Evolutionary conservation across 768 basidiomycete species (phyloP).

Genomic region (Collybia sp.): DNA sequence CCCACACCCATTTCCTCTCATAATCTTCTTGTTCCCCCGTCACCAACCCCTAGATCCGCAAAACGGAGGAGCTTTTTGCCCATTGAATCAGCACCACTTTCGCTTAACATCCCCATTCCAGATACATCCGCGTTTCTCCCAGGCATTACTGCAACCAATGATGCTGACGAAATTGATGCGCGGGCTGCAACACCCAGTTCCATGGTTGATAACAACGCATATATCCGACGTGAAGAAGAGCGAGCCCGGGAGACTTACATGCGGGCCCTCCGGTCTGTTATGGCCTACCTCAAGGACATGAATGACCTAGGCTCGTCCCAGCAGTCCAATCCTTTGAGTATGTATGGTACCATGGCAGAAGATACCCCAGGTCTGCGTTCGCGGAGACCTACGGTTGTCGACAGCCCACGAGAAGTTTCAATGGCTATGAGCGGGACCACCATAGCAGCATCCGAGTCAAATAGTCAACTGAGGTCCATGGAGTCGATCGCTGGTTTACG

Average conservation of each 20-base stretch:
- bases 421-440: slow-evolving; percentile 45
- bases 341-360: slow-evolving; percentile 51
- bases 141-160: slow-evolving; percentile 40
- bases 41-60: slow-evolving; percentile 43
- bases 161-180: slow-evolving; percentile 25
- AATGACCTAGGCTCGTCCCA: slow-evolving; percentile 81
- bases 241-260: slow-evolving; percentile 66
- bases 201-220: slow-evolving; percentile 41
- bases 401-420: slow-evolving; percentile 52
- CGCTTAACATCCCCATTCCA: slow-evolving; percentile 57
- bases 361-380: slow-evolving; percentile 41
- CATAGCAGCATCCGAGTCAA: slow-evolving; percentile 31
- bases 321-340: slow-evolving; percentile 49
- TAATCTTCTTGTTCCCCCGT: slow-evolving; percentile 38
- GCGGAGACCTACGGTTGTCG: slow-evolving; percentile 66
- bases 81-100: slow-evolving; percentile 56
- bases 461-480: slow-evolving; percentile 55
- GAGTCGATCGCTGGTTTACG: slow-evolving; percentile 62
- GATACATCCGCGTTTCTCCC: slow-evolving; percentile 59
- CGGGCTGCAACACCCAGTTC: slow-evolving; percentile 41
- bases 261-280: slow-evolving; percentile 82
- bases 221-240: slow-evolving; percentile 64
- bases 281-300: slow-evolving; percentile 96
- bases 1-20: slow-evolving; percentile 17
- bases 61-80: slow-evolving; percentile 90